A percentile compares a stretch with the other conserved stretches of the same genome.
Evolutionary conservation across 2,329 filamentous ascomycete genomes (phyloP).

Genomic region (Metarhizium rileyi): DNA sequence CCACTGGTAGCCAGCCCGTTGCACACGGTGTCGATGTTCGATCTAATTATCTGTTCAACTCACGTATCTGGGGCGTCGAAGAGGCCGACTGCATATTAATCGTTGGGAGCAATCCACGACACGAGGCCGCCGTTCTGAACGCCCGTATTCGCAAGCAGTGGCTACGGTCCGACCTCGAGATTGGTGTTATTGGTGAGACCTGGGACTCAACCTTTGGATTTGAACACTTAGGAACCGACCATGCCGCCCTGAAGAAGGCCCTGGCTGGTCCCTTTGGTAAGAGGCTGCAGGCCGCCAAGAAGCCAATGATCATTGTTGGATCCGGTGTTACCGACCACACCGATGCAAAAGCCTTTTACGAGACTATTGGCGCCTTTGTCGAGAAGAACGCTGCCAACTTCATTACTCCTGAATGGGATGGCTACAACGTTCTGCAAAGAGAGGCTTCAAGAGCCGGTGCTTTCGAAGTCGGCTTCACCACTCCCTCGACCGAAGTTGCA

Average conservation of each 20-base stretch:
- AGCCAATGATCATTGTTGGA: conserved; percentile 93
- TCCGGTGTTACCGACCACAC: conserved; percentile 84
- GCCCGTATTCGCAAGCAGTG: conserved; percentile 97
- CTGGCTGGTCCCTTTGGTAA: conserved; percentile 84
- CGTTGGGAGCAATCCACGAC: conserved; percentile 87
- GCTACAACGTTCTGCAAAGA: conserved; percentile 92
- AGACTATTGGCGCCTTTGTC: conserved; percentile 80
- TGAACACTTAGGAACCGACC: conserved; percentile 75
- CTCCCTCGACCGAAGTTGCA: conserved; percentile 71
- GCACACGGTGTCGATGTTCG: conserved; percentile 90
- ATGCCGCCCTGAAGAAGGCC: conserved; percentile 72
- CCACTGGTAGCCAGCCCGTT: conserved; percentile 70
- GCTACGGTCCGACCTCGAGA: conserved; percentile 87
- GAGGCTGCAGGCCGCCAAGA: conserved; percentile 79
- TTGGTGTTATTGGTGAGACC: conserved; percentile 81
- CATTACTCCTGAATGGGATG: conserved; percentile 84
- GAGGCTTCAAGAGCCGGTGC: conserved; percentile 87
- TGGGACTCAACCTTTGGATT: conserved; percentile 96
- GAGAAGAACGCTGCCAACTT: conserved; percentile 91
- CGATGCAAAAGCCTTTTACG: conserved; percentile 88
- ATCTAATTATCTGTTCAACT: conserved; percentile 96
- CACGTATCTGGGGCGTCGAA: conserved; percentile 85
- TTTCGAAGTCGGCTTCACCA: conserved; percentile 91
- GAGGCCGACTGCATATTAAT: conserved; percentile 88
- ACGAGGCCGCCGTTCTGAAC: conserved; percentile 91